Percentiles rank a stretch among this genome's conserved stretches.
phyloP scores from a whole-genome alignment of 2,329 filamentous ascomycete species.

The Zelopaecilomyces penicillatus region DNA sequence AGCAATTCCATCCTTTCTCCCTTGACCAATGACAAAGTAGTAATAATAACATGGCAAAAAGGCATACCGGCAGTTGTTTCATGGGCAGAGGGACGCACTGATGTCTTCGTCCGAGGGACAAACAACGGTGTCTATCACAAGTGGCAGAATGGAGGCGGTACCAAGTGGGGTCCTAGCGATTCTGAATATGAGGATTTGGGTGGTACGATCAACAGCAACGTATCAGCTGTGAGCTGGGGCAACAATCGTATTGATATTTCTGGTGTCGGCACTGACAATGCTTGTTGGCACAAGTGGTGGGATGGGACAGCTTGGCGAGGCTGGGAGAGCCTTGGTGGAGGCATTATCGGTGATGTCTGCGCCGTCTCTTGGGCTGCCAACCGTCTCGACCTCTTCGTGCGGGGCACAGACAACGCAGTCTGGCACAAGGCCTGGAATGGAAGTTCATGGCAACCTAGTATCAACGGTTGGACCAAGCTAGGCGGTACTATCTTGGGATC shows the following conservation, averaged over 20 bases:
- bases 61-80: constrained; percentile 17
- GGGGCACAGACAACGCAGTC: constrained; percentile 20
- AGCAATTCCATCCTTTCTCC: no score
- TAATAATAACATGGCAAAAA: constrained; percentile 6
- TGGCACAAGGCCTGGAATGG: constrained; percentile 18
- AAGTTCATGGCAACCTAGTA: constrained; percentile 14
- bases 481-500: constrained; percentile 17
- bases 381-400: constrained; percentile 21
- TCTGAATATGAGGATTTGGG: constrained; percentile 11
- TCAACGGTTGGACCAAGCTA: constrained; percentile 15
- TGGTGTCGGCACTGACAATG: constrained; percentile 13
- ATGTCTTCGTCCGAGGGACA: constrained; percentile 20
- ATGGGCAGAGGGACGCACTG: constrained; percentile 17
- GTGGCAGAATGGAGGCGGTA: constrained; percentile 4
- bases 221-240: constrained; percentile 17
- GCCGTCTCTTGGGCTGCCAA: constrained; percentile 18
- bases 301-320: constrained; percentile 11
- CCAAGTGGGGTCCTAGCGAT: constrained; percentile 2
- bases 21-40: not conserved
- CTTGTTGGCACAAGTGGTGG: constrained; percentile 16
- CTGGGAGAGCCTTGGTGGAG: constrained; percentile 20
- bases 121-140: constrained; percentile 11
- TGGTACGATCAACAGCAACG: constrained; percentile 12
- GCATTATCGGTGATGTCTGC: constrained; percentile 16
- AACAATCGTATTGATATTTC: constrained; percentile 16